phyloP scores from a whole-genome alignment of 441 rosid species.

The Pelargonium exstipulatum region DNA sequence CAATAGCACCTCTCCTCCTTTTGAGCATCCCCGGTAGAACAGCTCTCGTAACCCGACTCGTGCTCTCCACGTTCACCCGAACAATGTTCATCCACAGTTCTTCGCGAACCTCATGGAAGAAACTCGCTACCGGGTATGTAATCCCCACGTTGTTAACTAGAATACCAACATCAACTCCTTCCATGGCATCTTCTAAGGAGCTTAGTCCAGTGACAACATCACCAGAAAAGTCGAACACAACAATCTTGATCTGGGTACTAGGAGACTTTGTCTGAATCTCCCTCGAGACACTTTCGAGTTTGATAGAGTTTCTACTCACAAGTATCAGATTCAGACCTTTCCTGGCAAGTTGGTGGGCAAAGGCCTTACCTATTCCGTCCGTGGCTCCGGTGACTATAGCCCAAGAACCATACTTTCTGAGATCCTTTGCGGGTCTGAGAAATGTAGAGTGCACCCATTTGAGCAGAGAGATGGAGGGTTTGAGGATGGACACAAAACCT shows the following conservation, averaged over 20 bases:
- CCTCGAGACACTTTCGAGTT: slow-evolving; percentile 36
- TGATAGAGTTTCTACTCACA: slow-evolving; percentile 50
- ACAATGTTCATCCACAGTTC: slow-evolving; percentile 50
- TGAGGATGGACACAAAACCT: slow-evolving; percentile 48
- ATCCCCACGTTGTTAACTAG: slow-evolving; percentile 74
- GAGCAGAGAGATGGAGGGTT: slow-evolving; percentile 34
- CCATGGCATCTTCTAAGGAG: slow-evolving; percentile 39
- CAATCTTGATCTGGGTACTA: slow-evolving; percentile 31
- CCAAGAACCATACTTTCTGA: slow-evolving; percentile 64
- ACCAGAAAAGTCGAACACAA: slow-evolving; percentile 49
- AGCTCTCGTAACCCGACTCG: slow-evolving; percentile 45
- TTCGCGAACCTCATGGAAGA: slow-evolving; percentile 73
- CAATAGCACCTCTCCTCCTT: slow-evolving; percentile 65
- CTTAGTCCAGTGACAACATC: slow-evolving; percentile 21
- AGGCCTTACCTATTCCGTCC: slow-evolving; percentile 71
- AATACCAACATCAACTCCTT: slow-evolving; percentile 57
- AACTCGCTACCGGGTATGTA: slow-evolving; percentile 64
- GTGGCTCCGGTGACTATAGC: slow-evolving; percentile 77
- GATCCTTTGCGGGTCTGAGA: slow-evolving; percentile 39
- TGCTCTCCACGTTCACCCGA: slow-evolving; percentile 60
- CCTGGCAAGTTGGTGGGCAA: slow-evolving; percentile 49
- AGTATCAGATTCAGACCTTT: slow-evolving; percentile 58
- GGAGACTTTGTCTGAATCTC: slow-evolving; percentile 38
- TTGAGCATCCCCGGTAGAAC: slow-evolving; percentile 54
- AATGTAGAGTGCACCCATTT: slow-evolving; percentile 39